phyloP scores from a whole-genome alignment of 441 rosid species.

The Theobroma grandiflorum region DNA sequence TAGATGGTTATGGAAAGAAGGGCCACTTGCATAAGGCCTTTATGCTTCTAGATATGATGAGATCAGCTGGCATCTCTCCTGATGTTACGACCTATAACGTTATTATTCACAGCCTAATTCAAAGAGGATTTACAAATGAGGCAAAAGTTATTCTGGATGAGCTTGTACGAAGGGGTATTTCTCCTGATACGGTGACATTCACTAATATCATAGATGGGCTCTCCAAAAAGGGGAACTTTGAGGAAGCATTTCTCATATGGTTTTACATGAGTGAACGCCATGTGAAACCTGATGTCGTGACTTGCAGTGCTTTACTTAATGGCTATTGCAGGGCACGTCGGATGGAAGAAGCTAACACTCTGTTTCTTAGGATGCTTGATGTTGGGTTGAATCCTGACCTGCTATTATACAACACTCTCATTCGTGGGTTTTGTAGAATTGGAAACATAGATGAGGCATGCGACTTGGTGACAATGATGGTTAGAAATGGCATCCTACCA shows the following conservation, averaged over 20 bases:
- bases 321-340: slow-evolving; percentile 50
- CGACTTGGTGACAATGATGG: slow-evolving; percentile 48
- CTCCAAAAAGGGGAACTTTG: slow-evolving; percentile 43
- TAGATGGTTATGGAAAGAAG: slow-evolving; percentile 51
- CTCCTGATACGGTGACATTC: slow-evolving; percentile 48
- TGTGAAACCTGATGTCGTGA: slow-evolving; percentile 52
- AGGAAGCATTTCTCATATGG: slow-evolving; percentile 57
- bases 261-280: slow-evolving; percentile 48
- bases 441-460: slow-evolving; percentile 47
- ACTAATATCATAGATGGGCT: slow-evolving; percentile 58
- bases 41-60: slow-evolving; percentile 50
- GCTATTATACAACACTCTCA: slow-evolving; percentile 51
- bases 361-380: slow-evolving; percentile 50
- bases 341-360: slow-evolving; percentile 45
- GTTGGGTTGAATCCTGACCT: slow-evolving; percentile 54
- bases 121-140: slow-evolving; percentile 49
- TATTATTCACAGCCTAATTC: slow-evolving; percentile 48
- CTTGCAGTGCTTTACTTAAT: slow-evolving; percentile 52
- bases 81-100: slow-evolving; percentile 55
- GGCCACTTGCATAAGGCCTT: slow-evolving; percentile 51
- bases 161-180: slow-evolving; percentile 48
- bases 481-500: slow-evolving; percentile 47
- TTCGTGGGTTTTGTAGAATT: slow-evolving; percentile 50
- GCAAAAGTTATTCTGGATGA: slow-evolving; percentile 50
- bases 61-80: slow-evolving; percentile 44